Percentiles rank a stretch among this genome's conserved stretches.
phyloP scores from a whole-genome alignment of 805 yeast species.

The Ogataea methylovora region DNA sequence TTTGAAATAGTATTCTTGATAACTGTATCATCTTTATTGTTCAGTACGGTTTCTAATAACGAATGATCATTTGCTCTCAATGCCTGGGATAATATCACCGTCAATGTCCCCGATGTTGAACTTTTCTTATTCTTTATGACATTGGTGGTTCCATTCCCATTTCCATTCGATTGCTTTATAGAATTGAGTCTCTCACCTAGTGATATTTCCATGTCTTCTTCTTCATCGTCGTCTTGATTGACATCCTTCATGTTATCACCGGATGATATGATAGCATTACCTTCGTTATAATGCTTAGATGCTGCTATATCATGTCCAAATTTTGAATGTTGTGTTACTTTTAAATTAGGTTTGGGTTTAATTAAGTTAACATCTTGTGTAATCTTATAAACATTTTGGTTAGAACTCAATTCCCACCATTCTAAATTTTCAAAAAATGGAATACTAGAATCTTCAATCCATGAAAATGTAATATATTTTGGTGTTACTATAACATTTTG shows the following conservation, averaged over 20 bases:
- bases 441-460: conserved; percentile 55
- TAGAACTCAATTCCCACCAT: conserved; percentile 32
- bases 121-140: conserved; percentile 30
- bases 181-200: conserved; percentile 47
- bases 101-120: conserved; percentile 67
- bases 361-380: conserved; percentile 17
- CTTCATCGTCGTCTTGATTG: conserved; percentile 37
- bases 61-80: conserved; percentile 80
- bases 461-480: conserved; percentile 36
- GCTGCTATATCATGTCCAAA: conserved; percentile 47
- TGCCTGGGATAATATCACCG: conserved; percentile 84
- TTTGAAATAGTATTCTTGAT: conserved; percentile 43
- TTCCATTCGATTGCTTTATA: neutral
- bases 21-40: conserved; percentile 41
- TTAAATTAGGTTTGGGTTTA: conserved; percentile 34
- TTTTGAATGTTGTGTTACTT: conserved; percentile 32
- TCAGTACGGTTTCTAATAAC: conserved; percentile 75
- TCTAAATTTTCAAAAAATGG: conserved; percentile 50
- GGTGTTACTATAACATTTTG: conserved; percentile 18
- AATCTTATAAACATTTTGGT: conserved; percentile 18
- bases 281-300: conserved; percentile 51
- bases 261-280: conserved; percentile 49
- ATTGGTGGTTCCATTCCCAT: conserved; percentile 9
- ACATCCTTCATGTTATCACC: conserved; percentile 59
- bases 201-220: conserved; percentile 33